A percentile compares a stretch with the other conserved stretches of the same genome.
Conservation (phyloP, 2,329 filamentous ascomycete genomes). For the Sclerotinia subarctica region DNA sequence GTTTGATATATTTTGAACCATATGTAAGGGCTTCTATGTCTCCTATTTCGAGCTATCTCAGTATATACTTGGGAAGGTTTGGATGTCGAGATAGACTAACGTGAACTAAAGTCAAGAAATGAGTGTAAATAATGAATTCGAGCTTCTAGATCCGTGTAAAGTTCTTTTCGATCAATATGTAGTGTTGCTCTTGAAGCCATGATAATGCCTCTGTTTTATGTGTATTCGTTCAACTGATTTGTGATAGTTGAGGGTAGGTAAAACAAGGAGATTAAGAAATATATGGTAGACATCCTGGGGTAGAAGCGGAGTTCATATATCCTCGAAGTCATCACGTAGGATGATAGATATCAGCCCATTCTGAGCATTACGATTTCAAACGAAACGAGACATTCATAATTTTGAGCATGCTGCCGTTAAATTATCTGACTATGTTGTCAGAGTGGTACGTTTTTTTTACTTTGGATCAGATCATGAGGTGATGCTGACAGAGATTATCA, state of each 20-base stretch:
- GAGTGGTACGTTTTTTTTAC: conserved; percentile 7
- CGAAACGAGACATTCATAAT: background rate
- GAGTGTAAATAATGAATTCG: conserved; percentile 34
- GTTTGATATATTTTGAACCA: conserved; percentile 35
- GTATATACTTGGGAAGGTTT: background rate
- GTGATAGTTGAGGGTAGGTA: background rate
- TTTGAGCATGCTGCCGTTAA: background rate
- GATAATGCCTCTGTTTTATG: background rate
- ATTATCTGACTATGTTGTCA: conserved; percentile 1
- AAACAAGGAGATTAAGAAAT: background rate
- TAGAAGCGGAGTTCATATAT: background rate
- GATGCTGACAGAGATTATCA: background rate
- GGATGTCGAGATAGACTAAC: background rate
- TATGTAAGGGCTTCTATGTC: conserved; percentile 37
- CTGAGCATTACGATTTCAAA: background rate
- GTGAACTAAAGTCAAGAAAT: conserved; percentile 32
- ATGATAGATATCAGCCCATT: conserved; percentile 15
- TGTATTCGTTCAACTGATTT: background rate
- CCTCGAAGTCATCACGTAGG: background rate
- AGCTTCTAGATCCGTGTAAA: conserved; percentile 29
- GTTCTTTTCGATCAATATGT: conserved; percentile 27
- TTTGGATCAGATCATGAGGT: conserved; percentile 5
- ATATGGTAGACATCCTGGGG: background rate
- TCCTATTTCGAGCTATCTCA: conserved; percentile 27
- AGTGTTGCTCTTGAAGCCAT: conserved; percentile 14